A percentile compares a stretch with the other conserved stretches of the same genome.
Evolutionary conservation across 2,329 filamentous ascomycete genomes (phyloP).

Genomic region (Cladobotryum mycophilum): DNA sequence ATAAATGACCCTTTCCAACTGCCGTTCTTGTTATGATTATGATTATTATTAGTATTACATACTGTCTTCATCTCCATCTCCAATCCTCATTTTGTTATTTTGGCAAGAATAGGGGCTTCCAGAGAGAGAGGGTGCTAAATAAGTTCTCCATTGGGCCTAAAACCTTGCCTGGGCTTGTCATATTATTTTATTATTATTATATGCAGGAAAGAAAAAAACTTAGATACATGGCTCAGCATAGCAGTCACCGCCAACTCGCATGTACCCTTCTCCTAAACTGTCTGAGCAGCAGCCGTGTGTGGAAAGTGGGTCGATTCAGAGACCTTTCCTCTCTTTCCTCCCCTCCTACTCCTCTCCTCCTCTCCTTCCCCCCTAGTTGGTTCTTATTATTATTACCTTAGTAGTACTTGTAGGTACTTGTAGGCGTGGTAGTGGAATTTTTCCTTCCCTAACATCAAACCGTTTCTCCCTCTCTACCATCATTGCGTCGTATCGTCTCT

Average conservation of each 20-base stretch:
- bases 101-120: conserved; percentile 9
- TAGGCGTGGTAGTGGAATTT: conserved; percentile 10
- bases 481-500: conserved; percentile 8
- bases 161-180: background rate
- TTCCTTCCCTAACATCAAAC: conserved; percentile 9
- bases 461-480: conserved; percentile 10
- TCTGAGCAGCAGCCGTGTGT: background rate
- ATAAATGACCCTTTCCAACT: too few relatives aligned
- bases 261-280: background rate
- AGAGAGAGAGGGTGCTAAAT: background rate
- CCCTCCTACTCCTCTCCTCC: too few relatives aligned
- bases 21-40: too few relatives aligned
- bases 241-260: conserved; percentile 5
- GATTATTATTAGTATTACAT: too few relatives aligned
- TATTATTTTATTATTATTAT: background rate
- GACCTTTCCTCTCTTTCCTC: background rate
- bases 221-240: conserved; percentile 1
- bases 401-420: background rate
- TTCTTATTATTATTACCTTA: conserved; percentile 6
- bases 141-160: background rate
- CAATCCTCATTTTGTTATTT: background rate
- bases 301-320: conserved; percentile 4
- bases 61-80: too few relatives aligned
- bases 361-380: conserved; percentile 6
- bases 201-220: conserved; percentile 10